Evolutionary conservation across 2,329 filamentous ascomycete genomes (phyloP), one percentile per base, ranked within the genome.

Genomic region (Cadophora sp.): DNA sequence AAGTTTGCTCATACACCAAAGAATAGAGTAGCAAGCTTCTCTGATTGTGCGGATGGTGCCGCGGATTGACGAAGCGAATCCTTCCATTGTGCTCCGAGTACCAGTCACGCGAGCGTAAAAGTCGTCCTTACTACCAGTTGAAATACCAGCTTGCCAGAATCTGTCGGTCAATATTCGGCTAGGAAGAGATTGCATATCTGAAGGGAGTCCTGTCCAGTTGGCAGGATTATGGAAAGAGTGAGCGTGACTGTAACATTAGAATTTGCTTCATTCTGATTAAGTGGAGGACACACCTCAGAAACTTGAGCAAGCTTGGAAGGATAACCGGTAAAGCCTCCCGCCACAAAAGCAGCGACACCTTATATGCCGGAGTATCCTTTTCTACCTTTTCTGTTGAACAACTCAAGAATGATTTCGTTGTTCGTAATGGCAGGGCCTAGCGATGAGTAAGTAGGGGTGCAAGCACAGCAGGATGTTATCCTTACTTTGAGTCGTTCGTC

Each of bases 131-230:
- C 93, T 98, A 29, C 97, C 96, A 70, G 91, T 92, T 0, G 96
- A 98, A 62, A 99, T 99, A 11, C 96, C 96, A 7, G 94, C 93
- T 83, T 99, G 96, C 96, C 96, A 99, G 79, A 99, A 99, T 27
- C 96, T 87, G 79, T 99, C 96, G 16, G 94, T 97, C 26, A 99
- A 82, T 24, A 98, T 93, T 26, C 92, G 88, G 53, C 89, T 87
- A 48, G 98, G 92, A 63, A 97, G 88, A 5, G 86, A 82, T 68
- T 90, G 90, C 84, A 97, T 91, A 51, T 97, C 93, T 12, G 83
- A 79, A 1, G 94, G 91, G 19, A 97, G 81, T 37, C 90, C 87
- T 11, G 86, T 84, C 95, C 96, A 99, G 76, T 94, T 97, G 24
- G 87, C 84, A 1, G 92, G 88, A 74, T 97, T 94, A 77, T 97